Percentiles rank a stretch among this genome's conserved stretches.
These are phyloP conservation scores for Termitomyces sp. DNA, from an alignment of 768 basidiomycete genomes.

Conservation along the genomic window DNA sequence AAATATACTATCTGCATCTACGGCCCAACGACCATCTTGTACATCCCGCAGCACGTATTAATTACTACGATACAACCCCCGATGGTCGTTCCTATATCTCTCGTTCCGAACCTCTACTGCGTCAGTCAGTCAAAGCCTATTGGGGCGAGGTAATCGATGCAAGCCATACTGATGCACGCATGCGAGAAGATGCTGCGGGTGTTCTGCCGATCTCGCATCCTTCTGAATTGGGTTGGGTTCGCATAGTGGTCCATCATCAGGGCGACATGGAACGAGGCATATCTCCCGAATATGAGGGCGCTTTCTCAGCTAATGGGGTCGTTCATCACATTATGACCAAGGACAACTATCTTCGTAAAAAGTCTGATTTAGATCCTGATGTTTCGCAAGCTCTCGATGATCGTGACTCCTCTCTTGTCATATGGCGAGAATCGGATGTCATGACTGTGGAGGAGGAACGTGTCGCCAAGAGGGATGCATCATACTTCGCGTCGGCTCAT, in stretches of 20 bases:
- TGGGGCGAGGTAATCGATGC: conserved; percentile 71
- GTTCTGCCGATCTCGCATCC: conserved; percentile 41
- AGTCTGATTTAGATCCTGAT: conserved; percentile 55
- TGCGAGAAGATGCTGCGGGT: conserved; percentile 64
- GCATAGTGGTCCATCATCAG: conserved; percentile 70
- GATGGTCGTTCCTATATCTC: conserved; percentile 49
- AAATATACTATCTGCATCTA: conserved; percentile 69
- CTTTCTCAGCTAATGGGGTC: conserved; percentile 66
- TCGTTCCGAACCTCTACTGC: conserved; percentile 58
- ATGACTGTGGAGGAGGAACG: conserved; percentile 51
- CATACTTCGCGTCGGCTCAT: conserved; percentile 20
- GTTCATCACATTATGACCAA: conserved; percentile 69
- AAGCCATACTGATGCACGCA: conserved; percentile 46
- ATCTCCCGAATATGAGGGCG: conserved; percentile 69
- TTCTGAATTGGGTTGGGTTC: conserved; percentile 69
- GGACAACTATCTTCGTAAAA: conserved; percentile 67
- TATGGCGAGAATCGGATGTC: conserved; percentile 74
- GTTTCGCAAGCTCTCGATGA: conserved; percentile 35
- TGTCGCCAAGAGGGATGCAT: conserved; percentile 24
- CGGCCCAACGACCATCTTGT: conserved; percentile 76
- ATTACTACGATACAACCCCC: conserved; percentile 51
- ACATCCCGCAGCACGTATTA: conserved; percentile 73
- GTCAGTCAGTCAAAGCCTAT: conserved; percentile 64
- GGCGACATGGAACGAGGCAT: conserved; percentile 43
- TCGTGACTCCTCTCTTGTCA: conserved; percentile 55